Evolutionary conservation across 176 grass and related monocot species (phyloP).

Genomic region (Guadua angustifolia): DNA sequence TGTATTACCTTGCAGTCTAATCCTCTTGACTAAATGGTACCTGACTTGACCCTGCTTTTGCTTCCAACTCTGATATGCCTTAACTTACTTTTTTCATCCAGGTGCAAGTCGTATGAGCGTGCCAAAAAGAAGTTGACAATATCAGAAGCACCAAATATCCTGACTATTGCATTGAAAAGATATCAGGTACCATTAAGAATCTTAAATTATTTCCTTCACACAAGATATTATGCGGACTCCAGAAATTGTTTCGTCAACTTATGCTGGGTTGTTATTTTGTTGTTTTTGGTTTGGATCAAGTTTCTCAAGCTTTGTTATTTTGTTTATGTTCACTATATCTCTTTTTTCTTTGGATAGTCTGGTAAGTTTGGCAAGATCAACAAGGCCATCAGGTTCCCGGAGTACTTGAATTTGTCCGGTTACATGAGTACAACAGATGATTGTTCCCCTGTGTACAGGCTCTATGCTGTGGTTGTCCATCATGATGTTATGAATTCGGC

Average conservation of each 20-base stretch:
- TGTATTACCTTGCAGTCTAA: neutral
- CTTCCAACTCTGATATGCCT: slow-evolving; percentile 19
- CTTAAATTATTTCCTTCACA: slow-evolving; percentile 33
- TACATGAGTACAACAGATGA: slow-evolving; percentile 81
- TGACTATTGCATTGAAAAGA: slow-evolving; percentile 87
- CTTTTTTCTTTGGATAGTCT: slow-evolving; percentile 57
- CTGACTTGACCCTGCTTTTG: slow-evolving; percentile 20
- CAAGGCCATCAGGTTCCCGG: slow-evolving; percentile 64
- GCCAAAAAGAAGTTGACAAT: slow-evolving; percentile 85
- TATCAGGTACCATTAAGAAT: slow-evolving; percentile 66
- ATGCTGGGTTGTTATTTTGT: slow-evolving; percentile 18
- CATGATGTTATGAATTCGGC: too few species aligned
- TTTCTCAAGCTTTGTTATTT: neutral
- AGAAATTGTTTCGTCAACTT: neutral
- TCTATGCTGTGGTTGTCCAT: too few species aligned
- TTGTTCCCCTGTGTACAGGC: too few species aligned
- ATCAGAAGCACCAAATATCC: slow-evolving; percentile 83
- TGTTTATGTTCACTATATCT: too few species aligned
- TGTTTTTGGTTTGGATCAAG: slow-evolving; percentile 14
- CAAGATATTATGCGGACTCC: neutral
- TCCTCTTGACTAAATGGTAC: slow-evolving; percentile 1
- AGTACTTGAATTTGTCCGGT: slow-evolving; percentile 66
- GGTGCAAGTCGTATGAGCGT: slow-evolving; percentile 80
- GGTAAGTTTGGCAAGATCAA: slow-evolving; percentile 78
- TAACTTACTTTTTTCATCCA: slow-evolving; percentile 35